A percentile compares a stretch with the other conserved stretches of the same genome.
These are phyloP conservation scores for Oropetium thomaeum DNA, from an alignment of 176 grass and related monocot genomes.

Conservation along the genomic window DNA sequence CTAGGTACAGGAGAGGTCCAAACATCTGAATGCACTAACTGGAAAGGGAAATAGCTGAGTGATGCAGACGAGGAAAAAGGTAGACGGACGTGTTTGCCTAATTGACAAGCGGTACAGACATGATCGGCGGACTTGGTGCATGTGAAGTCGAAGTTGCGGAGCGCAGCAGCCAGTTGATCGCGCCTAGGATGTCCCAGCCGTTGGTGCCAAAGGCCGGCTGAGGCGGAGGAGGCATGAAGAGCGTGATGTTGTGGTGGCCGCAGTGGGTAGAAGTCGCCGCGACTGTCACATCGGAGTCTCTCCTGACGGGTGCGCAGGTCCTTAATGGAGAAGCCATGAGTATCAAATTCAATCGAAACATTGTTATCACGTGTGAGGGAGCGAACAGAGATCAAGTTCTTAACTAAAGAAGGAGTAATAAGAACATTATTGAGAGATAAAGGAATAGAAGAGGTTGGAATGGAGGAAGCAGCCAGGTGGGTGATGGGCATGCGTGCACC, in stretches of 20 bases:
- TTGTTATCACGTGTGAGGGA: not conserved
- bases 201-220: not conserved
- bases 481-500: not conserved
- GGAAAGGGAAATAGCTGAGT: not conserved
- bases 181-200: not conserved
- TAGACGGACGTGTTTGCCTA: not conserved
- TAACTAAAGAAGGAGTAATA: not conserved
- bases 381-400: not conserved
- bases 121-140: too few relatives aligned
- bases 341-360: not conserved
- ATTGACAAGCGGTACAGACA: not conserved
- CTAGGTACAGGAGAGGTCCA: too few relatives aligned
- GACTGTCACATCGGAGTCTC: not conserved
- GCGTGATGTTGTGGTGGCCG: accelerated
- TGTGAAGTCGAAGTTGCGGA: not conserved
- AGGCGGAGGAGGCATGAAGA: accelerated
- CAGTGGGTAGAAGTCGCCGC: not conserved
- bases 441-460: not conserved
- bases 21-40: not conserved
- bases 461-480: accelerated
- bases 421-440: not conserved
- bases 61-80: accelerated
- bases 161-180: too few relatives aligned
- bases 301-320: not conserved
- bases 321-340: not conserved